Evolutionary conservation across 768 basidiomycete species (phyloP).

Genomic region (Rhodotorula babjevae): DNA sequence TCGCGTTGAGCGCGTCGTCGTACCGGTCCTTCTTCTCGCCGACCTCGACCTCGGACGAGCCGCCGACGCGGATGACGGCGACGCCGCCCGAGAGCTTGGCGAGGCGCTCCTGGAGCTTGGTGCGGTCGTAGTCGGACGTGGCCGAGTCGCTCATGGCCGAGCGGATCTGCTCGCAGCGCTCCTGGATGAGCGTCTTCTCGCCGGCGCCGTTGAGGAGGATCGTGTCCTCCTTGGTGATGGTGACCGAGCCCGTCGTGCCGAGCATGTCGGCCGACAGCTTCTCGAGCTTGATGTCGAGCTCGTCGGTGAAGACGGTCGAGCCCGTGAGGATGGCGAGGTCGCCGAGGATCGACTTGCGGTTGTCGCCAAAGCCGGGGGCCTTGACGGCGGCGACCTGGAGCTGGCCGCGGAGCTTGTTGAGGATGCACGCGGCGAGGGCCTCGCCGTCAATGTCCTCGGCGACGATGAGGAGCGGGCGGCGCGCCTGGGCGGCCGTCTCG

Average conservation of each 20-base stretch:
- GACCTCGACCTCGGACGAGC: slow-evolving; percentile 88
- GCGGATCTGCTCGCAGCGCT: slow-evolving; percentile 94
- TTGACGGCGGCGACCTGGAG: slow-evolving; percentile 91
- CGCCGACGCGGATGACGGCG: slow-evolving; percentile 97
- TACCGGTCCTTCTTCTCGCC: slow-evolving; percentile 99
- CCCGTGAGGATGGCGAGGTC: slow-evolving; percentile 96
- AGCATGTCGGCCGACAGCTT: slow-evolving; percentile 80
- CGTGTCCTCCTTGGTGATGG: slow-evolving; percentile 96
- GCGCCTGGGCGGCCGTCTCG: slow-evolving; percentile 55
- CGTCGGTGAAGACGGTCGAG: slow-evolving; percentile 93
- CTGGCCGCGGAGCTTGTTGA: slow-evolving; percentile 99
- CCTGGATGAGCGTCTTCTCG: slow-evolving; percentile 78
- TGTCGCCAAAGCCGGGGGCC: slow-evolving; percentile 97
- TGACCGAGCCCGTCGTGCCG: slow-evolving; percentile 82
- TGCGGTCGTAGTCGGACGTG: slow-evolving; percentile 88
- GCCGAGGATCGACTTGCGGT: slow-evolving; percentile 95
- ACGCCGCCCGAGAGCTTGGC: slow-evolving; percentile 95
- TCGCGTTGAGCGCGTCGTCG: slow-evolving; percentile 61
- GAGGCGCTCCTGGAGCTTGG: slow-evolving; percentile 92
- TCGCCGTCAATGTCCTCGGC: slow-evolving; percentile 98
- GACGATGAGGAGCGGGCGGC: slow-evolving; percentile 90
- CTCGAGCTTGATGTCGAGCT: slow-evolving; percentile 95
- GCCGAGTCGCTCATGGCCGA: slow-evolving; percentile 70
- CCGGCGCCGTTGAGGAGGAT: slow-evolving; percentile 92
- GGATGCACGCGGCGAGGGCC: slow-evolving; percentile 92